Base-by-base conservation (phyloP, 2,329 filamentous ascomycete species). In the Colletotrichum brevisporum region DNA sequence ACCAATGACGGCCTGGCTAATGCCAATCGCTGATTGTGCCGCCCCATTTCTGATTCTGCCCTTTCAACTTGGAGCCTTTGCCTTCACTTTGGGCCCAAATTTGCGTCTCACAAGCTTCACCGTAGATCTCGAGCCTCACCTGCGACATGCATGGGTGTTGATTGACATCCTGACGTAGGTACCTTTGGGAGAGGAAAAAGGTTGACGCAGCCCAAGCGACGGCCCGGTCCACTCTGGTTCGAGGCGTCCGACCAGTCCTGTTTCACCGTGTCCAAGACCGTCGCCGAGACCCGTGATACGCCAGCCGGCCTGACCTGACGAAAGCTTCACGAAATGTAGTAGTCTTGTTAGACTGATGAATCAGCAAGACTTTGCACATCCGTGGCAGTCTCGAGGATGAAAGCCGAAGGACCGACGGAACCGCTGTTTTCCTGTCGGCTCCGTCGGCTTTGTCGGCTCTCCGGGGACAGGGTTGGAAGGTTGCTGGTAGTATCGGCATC, bases 1-100 rank as follows among this genome's bases (percentile, higher is more conserved):
- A 24, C 65, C 65, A 68, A 68, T 68, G 21, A 59, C n/a, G n/a
- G 48, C 41, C 12, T 24, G 54, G 15, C 41, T 45, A 54, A 59
- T 59, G 27, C 53, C 36, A 55, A 68, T 68, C 48, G 61, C 48
- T 50, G 21, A 43, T 57, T 43, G 26, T n/a, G 12, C 41, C 47
- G 10, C 27, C 41, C 61, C 61, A 21, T 51, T 63, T 10, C 9
- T 10, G 12, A 12, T n/a, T 12, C 31, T 53, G 36, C 48, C 52
- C 39, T 51, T 39, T 12, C 12, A 47, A 53, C 59, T 48, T 57
- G 39, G 39, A 26, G 41, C 41, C 41, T 55, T 45, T 18, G 63
- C 26, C 55, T 26, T 36, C 5, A 43, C 39, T 26, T 24, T 18
- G 16, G 27, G 31, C 15, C 51, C 24, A 24, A 48, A 55, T 36